Base-by-base conservation (phyloP, 2,329 filamentous ascomycete species). In the Endoconidiophora polonica region DNA sequence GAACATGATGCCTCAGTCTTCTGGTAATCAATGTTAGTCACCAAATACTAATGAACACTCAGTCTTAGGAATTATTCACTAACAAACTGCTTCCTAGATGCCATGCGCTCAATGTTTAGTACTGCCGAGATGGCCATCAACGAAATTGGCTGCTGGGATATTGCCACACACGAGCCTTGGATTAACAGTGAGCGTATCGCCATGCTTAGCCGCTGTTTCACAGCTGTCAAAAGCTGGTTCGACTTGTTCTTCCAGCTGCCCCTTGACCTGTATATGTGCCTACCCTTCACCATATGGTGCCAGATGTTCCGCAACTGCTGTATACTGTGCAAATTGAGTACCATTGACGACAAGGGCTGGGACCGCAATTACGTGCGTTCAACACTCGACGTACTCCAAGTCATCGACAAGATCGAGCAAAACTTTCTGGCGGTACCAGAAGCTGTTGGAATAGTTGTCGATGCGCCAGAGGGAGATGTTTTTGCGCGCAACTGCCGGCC, bases 241-340 rank as follows among this genome's bases (percentile, higher is more conserved):
- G 37, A 40, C 6, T 16, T 36, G 4, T 53, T 53, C 37, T 48
- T 50, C 39, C 16, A 41, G 16, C 33, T 53, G 5, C 52, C 52
- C 6, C 38, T 50, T 4, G 44, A 47, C 18, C 9, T 45, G 10
- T 53, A 53, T 44, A 37, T 46, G 2, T 23, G 18, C 7, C 48
- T 53, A 16, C 52, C 52, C 2, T 53, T 53, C 20, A 48, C 44
- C 22, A 22, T 53, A 14, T 53, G 52, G 52, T 53, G 48, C 37
- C 47, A 53, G 18, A 39, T 48, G 29, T 53, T 50, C 38, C 52
- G 52, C 29, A 48, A 39, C 40, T 53, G 52, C 33, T 53, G 48
- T 16, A 50, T 50, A 22, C 38, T 53, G 3, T 53, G 52, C 40
- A 50, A 53, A 42, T 10, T 53, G 12, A 48, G 43, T 16, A 50